Conservation (phyloP, 345 rosid genomes). For the Dimocarpus longan region DNA sequence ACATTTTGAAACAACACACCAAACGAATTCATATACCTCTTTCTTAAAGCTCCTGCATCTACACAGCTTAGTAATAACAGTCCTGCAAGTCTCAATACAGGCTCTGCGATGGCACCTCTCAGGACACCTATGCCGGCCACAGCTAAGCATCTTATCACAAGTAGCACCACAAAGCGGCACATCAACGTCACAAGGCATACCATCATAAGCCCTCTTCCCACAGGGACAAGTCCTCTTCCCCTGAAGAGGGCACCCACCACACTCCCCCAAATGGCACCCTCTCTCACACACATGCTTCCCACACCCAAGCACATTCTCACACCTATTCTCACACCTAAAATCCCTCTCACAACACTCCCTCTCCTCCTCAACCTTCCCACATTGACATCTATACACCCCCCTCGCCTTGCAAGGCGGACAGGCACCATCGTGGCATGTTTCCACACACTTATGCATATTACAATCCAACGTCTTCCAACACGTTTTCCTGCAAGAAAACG, state of each 20-base stretch:
- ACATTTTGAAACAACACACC: conserved; percentile 17
- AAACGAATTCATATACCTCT: conserved; percentile 56
- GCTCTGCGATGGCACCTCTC: conserved; percentile 85
- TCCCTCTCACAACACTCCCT: conserved; percentile 75
- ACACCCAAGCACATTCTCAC: conserved; percentile 57
- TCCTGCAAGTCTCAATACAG: conserved; percentile 87
- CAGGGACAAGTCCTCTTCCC: conserved; percentile 94
- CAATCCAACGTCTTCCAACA: conserved; percentile 63
- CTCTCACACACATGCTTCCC: conserved; percentile 75
- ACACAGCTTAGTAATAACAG: conserved; percentile 67
- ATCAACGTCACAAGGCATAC: conserved; percentile 72
- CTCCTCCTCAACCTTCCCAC: conserved; percentile 63
- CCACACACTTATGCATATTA: conserved; percentile 52
- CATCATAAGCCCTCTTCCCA: conserved; percentile 73
- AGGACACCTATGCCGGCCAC: conserved; percentile 77
- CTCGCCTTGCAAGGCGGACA: conserved; percentile 76
- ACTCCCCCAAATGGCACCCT: conserved; percentile 78
- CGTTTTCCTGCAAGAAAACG: conserved; percentile 56
- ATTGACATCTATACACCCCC: conserved; percentile 55
- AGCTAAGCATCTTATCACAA: conserved; percentile 72
- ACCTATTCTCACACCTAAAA: conserved; percentile 69
- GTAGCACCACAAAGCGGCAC: conserved; percentile 81
- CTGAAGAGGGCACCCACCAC: conserved; percentile 78
- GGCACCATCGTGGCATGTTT: conserved; percentile 65
- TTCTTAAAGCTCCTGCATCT: conserved; percentile 77